phyloP scores from a whole-genome alignment of 148 eudicot species.

The Amaranthus cruentus region DNA sequence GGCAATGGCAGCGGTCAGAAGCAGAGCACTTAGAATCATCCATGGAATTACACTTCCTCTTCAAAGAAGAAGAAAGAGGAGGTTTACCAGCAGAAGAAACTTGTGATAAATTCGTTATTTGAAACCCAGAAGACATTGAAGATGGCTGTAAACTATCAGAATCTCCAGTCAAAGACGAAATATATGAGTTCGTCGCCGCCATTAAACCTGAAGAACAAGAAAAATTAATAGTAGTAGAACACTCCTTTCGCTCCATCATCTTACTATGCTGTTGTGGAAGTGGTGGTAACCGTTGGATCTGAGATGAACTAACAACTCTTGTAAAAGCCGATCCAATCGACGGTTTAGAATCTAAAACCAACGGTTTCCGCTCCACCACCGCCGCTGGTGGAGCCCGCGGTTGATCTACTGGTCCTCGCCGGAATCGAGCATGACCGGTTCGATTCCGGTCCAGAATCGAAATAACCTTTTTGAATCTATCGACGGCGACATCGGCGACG shows the following conservation, averaged over 20 bases:
- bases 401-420: slow-evolving; percentile 57
- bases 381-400: background rate
- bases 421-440: slow-evolving; percentile 93
- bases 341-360: slow-evolving; percentile 27
- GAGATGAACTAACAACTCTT: slow-evolving; percentile 35
- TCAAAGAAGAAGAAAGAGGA: slow-evolving; percentile 51
- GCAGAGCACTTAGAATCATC: slow-evolving; percentile 71
- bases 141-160: slow-evolving; percentile 53
- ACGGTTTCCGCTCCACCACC: background rate
- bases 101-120: slow-evolving; percentile 67
- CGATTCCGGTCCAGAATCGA: slow-evolving; percentile 61
- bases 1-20: slow-evolving; percentile 79
- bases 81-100: slow-evolving; percentile 76
- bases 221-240: slow-evolving; percentile 55
- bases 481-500: slow-evolving; percentile 75
- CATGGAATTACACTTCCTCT: slow-evolving; percentile 74
- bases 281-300: slow-evolving; percentile 75
- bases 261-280: slow-evolving; percentile 24
- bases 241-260: slow-evolving; percentile 30
- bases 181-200: slow-evolving; percentile 52
- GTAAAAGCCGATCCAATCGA: slow-evolving; percentile 28
- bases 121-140: slow-evolving; percentile 75
- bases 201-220: slow-evolving; percentile 26
- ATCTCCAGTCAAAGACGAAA: slow-evolving; percentile 73
- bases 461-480: slow-evolving; percentile 74